A percentile compares a stretch with the other conserved stretches of the same genome.
phyloP scores from a whole-genome alignment of 1,139 yeast species.

The Protomyces inundatus region DNA sequence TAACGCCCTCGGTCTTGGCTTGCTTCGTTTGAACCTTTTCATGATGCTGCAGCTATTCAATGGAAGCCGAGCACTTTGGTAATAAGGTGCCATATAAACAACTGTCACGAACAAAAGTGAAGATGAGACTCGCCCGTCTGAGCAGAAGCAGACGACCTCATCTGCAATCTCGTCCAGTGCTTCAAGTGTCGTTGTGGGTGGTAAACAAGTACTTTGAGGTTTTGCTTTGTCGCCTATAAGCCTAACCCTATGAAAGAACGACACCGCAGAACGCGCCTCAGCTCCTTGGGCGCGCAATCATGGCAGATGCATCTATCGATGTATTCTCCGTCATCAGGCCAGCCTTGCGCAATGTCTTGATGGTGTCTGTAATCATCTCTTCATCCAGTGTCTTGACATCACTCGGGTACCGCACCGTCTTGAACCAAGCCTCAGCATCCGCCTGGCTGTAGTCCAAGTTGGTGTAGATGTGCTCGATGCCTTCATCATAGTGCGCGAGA shows the following conservation, averaged over 20 bases:
- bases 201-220: no score
- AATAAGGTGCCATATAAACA: neutral
- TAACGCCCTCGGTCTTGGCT: constrained; percentile 5
- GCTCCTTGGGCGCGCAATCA: neutral
- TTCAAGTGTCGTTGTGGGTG: no score
- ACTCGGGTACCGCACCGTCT: constrained; percentile 61
- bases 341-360: constrained; percentile 30
- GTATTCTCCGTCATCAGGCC: constrained; percentile 31
- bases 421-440: constrained; percentile 75
- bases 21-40: neutral
- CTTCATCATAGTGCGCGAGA: constrained; percentile 55
- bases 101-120: neutral
- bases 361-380: constrained; percentile 51
- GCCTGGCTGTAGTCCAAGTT: constrained; percentile 69
- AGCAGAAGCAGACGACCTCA: no score
- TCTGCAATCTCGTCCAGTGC: no score
- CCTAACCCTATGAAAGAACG: no score
- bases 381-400: constrained; percentile 51
- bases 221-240: no score
- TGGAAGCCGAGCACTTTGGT: neutral
- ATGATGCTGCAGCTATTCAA: neutral
- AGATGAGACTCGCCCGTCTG: no score
- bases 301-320: neutral
- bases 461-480: constrained; percentile 57
- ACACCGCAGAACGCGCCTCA: no score